These are phyloP conservation scores for Obelidium mucronatum DNA, from an alignment of 192 early-diverging fungal genomes.

Conservation along the genomic window DNA sequence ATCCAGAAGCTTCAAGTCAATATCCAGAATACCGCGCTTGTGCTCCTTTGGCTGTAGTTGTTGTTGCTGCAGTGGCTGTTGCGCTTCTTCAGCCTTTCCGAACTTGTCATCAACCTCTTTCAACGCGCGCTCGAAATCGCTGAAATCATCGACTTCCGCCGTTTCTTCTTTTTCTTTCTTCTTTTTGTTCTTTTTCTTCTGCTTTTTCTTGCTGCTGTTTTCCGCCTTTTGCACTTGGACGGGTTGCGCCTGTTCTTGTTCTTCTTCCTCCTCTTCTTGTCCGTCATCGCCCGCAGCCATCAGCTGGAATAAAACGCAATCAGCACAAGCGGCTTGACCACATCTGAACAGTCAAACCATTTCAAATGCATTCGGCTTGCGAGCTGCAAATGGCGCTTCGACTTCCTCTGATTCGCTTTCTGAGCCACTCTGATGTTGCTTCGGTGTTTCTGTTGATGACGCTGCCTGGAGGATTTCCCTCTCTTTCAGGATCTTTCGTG, in stretches of 20 bases:
- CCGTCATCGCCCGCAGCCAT: conserved; percentile 21
- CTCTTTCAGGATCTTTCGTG: conserved; percentile 28
- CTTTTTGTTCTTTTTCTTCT: conserved; percentile 29
- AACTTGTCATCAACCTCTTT: conserved; percentile 68
- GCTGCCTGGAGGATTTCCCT: conserved; percentile 6
- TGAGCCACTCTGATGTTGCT: conserved; percentile 23
- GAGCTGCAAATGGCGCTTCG: conserved; percentile 18
- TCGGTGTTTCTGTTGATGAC: not conserved
- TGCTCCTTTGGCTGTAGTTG: conserved; percentile 4
- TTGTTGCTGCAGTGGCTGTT: conserved; percentile 9
- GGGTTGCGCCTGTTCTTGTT: conserved; percentile 47
- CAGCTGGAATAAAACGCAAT: not conserved
- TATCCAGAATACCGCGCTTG: conserved; percentile 20
- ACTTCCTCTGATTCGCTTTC: conserved; percentile 52
- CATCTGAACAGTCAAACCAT: conserved; percentile 54
- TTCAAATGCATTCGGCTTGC: conserved; percentile 62
- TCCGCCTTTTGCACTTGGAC: conserved; percentile 37
- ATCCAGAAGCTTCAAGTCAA: conserved; percentile 75
- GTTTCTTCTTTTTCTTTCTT: not conserved
- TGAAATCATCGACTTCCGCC: conserved; percentile 24
- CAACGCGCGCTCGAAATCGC: conserved; percentile 72
- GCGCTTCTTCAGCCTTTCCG: conserved; percentile 27
- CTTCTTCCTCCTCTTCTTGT: conserved; percentile 68
- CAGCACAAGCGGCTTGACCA: not conserved
- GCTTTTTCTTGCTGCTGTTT: not conserved